Evolutionary conservation across 352 stramenopile species (phyloP), one percentile per base, ranked within the genome.

Genomic region (Globisporangium radiosum): DNA sequence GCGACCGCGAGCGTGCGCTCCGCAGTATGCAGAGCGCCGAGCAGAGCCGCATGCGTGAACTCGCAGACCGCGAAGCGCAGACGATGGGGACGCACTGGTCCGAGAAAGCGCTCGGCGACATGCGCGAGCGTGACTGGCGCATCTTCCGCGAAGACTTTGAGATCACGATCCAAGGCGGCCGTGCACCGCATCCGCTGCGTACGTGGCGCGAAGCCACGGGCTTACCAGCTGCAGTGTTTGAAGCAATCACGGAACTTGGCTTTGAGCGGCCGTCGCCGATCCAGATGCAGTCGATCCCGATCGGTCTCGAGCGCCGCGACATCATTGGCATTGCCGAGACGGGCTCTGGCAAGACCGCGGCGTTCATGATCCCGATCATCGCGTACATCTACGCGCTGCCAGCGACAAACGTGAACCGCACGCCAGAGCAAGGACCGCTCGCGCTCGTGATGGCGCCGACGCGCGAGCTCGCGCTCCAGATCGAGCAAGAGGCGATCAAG

Each of bases 81-180:
- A 82, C 79, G 1, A 90, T 85, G 69, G 82, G 82, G 39, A 82
- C 71, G 33, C 94, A 98, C 66, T 98, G 96, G 86, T 95, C 80
- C 15, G 95, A 98, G 55, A 98, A 99, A 77, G 65, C 76, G 45
- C 69, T 98, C 36, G 70, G 72, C 19, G 87, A 97, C 8, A 99
- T 99, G 96, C 97, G 91, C 39, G 73, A 92, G 47, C 89, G 97
- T 17, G 97, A 99, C 84, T 99, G 97, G 97, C 86, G 97, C 60
- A 99, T 99, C 66, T 98, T 99, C 69, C 87, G 97, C 25, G 97
- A 99, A 72, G 98, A 99, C 73, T 99, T 98, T 69, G 96, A 99
- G 67, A 99, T 99, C 67, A 89, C 90, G 4, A 88, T 99, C 33
- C 88, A 90, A 38, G 88, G 88, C 36, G 86, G 86, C 4, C 70